These are phyloP conservation scores for Lactuca saligna DNA, from an alignment of 129 eudicot species.

Conservation along the genomic window DNA sequence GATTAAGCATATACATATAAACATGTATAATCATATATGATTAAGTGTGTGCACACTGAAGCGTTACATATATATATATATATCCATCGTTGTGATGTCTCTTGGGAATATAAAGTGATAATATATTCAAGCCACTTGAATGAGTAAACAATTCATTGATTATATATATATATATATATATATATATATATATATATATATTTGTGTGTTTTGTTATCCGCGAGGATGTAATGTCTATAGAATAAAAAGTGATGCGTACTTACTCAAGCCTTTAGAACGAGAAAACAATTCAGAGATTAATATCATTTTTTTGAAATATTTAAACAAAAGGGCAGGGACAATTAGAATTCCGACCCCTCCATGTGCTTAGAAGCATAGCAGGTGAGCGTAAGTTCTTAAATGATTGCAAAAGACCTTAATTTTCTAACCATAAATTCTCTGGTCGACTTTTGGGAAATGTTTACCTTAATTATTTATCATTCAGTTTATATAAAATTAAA, in stretches of 20 bases:
- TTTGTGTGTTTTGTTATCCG: too few species aligned
- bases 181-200: too few species aligned
- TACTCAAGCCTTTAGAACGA: conserved; percentile 13
- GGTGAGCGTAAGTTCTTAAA: conserved; percentile 35
- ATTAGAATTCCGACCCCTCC: conserved; percentile 58
- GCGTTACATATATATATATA: too few species aligned
- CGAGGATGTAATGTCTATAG: too few species aligned
- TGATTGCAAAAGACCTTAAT: conserved; percentile 28
- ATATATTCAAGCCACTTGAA: too few species aligned
- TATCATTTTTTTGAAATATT: conserved; percentile 26
- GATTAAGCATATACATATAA: too few species aligned
- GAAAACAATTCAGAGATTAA: not conserved
- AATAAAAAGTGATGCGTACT: conserved; percentile 25
- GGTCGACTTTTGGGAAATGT: conserved; percentile 34
- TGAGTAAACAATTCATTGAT: too few species aligned
- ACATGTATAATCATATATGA: too few species aligned
- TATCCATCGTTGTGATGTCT: too few species aligned
- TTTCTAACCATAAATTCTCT: conserved; percentile 35
- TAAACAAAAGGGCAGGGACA: conserved; percentile 2
- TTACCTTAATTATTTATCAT: not conserved
- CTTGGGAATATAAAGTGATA: too few species aligned
- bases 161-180: not conserved
- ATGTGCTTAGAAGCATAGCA: conserved; percentile 45
- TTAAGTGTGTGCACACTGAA: too few species aligned
- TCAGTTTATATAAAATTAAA: not conserved